Conservation (phyloP, 805 yeast genomes). For the Candida pseudofarinosa region DNA sequence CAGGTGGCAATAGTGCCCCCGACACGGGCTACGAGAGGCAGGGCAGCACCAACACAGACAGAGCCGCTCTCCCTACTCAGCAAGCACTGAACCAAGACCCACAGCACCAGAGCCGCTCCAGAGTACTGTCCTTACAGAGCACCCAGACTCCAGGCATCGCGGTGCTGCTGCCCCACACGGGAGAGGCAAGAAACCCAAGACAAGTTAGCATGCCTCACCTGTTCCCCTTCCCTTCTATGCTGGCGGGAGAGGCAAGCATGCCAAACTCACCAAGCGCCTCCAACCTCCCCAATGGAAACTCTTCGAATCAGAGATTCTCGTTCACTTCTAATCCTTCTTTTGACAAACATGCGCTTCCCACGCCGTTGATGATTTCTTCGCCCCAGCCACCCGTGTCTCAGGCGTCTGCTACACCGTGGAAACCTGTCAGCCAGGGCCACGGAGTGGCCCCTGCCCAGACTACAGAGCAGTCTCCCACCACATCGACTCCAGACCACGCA, state of each 20-base stretch:
- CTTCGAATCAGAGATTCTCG: conserved; percentile 4
- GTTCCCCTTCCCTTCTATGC: conserved; percentile 16
- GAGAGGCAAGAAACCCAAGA: too few species aligned
- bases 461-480: not conserved
- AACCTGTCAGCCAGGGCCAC: not conserved
- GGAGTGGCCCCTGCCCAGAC: not conserved
- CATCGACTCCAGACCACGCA: conserved; percentile 2
- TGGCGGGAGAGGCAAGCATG: not conserved
- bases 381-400: conserved; percentile 5
- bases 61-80: not conserved
- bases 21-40: not conserved
- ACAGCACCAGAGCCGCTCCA: not conserved
- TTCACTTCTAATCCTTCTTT: not conserved
- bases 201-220: too few species aligned
- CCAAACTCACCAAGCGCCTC: not conserved
- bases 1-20: not conserved
- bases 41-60: not conserved
- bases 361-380: not conserved
- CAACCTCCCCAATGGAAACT: not conserved
- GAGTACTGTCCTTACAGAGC: too few species aligned
- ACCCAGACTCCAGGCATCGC: not conserved
- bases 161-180: too few species aligned
- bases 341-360: not conserved
- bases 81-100: not conserved
- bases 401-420: not conserved